phyloP scores from a whole-genome alignment of 805 yeast species.

The Candida maris region DNA sequence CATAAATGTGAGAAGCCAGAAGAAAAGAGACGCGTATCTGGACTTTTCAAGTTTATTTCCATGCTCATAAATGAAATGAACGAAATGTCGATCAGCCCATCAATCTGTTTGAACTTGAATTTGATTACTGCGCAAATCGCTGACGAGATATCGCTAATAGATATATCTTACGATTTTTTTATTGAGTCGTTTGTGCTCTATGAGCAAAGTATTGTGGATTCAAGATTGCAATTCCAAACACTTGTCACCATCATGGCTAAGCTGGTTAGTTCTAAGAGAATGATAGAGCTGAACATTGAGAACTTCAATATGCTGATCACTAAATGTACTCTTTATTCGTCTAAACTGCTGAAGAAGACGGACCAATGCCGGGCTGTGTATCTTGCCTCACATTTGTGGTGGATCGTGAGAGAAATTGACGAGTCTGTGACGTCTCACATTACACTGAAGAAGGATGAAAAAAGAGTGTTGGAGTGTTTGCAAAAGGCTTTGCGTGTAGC shows the following conservation, averaged over 20 bases:
- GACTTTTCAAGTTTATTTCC: conserved; percentile 69
- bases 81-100: conserved; percentile 30
- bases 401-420: conserved; percentile 63
- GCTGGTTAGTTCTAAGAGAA: conserved; percentile 39
- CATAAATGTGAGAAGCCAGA: conserved; percentile 20
- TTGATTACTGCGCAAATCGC: conserved; percentile 71
- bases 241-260: conserved; percentile 44
- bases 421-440: conserved; percentile 23
- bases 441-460: conserved; percentile 40
- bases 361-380: conserved; percentile 94
- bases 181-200: conserved; percentile 84
- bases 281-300: conserved; percentile 41
- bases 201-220: conserved; percentile 57
- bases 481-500: conserved; percentile 87
- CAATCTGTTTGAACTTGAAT: conserved; percentile 43
- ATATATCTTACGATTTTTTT: conserved; percentile 80
- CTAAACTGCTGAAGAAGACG: conserved; percentile 82
- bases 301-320: conserved; percentile 81
- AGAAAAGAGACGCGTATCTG: conserved; percentile 19
- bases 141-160: conserved; percentile 68
- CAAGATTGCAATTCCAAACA: conserved; percentile 47
- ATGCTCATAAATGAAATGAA: conserved; percentile 66
- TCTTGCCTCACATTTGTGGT: conserved; percentile 88
- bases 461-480: conserved; percentile 84
- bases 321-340: conserved; percentile 81